phyloP scores from a whole-genome alignment of 169 alveolate species.

The Babesia sp. region DNA sequence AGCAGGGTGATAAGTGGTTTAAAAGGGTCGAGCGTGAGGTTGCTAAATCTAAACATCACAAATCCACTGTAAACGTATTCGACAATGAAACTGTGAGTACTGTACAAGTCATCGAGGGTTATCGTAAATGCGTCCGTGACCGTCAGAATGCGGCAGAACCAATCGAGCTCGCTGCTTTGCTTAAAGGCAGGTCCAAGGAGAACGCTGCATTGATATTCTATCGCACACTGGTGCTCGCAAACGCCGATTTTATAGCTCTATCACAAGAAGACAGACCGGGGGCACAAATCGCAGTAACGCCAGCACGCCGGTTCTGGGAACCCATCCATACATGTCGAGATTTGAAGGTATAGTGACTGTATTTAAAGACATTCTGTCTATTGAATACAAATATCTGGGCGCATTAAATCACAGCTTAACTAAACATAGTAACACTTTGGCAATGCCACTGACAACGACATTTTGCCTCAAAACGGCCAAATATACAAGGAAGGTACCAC shows the following conservation, averaged over 20 bases:
- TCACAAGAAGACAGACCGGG: slow-evolving; percentile 31
- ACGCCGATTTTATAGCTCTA: slow-evolving; percentile 46
- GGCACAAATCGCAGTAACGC: slow-evolving; percentile 13
- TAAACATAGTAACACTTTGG: too few relatives aligned
- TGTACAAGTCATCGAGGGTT: slow-evolving; percentile 37
- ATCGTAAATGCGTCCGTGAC: slow-evolving; percentile 40
- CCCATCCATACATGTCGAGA: too few relatives aligned
- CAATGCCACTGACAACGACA: too few relatives aligned
- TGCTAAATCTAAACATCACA: not conserved
- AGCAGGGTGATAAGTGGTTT: slow-evolving; percentile 25
- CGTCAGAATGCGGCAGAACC: not conserved
- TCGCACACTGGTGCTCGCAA: slow-evolving; percentile 63
- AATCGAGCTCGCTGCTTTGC: slow-evolving; percentile 7
- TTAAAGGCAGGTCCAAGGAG: slow-evolving; percentile 24
- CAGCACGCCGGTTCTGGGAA: slow-evolving; percentile 37
- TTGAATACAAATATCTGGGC: too few relatives aligned
- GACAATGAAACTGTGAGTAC: slow-evolving; percentile 33
- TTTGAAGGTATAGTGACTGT: too few relatives aligned
- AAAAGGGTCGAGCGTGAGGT: slow-evolving; percentile 8
- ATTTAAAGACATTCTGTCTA: too few relatives aligned
- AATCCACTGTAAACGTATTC: not conserved
- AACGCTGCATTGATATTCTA: slow-evolving; percentile 55
- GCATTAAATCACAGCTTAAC: too few relatives aligned
- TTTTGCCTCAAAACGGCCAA: too few relatives aligned
- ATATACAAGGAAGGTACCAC: too few relatives aligned